Evolutionary conservation across 305 asterid genomes (phyloP).

Genomic region (Vinca major): DNA sequence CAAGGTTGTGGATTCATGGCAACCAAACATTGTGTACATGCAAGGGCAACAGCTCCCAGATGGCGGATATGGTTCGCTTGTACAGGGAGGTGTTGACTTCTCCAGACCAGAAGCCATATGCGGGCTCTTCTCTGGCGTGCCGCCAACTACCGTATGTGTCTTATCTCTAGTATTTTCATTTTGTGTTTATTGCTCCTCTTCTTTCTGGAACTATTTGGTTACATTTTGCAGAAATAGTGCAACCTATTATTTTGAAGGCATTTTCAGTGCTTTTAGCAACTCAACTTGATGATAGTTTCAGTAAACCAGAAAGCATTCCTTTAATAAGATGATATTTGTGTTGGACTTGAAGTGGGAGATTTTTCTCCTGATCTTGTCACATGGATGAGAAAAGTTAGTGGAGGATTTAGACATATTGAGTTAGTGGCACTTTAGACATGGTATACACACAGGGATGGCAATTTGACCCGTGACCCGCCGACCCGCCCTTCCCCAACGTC

Average conservation of each 20-base stretch:
- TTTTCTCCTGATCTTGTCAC: too few species aligned
- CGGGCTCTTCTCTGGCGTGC: conserved; percentile 48
- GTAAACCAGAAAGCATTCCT: background rate
- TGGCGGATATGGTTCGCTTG: conserved; percentile 53
- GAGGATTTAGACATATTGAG: too few species aligned
- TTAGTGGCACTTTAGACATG: too few species aligned
- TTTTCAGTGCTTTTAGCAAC: background rate
- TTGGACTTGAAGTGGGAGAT: too few species aligned
- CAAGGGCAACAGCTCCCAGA: conserved; percentile 64
- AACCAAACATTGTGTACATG: conserved; percentile 74
- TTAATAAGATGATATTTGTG: background rate
- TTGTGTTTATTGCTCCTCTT: conserved; percentile 3
- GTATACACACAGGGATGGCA: too few species aligned
- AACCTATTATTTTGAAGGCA: background rate
- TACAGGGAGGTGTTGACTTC: conserved; percentile 57
- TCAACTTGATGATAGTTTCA: background rate
- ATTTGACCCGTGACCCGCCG: too few species aligned
- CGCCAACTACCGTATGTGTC: conserved; percentile 64
- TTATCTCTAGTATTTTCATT: background rate
- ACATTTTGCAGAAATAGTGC: background rate
- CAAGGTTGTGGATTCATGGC: conserved; percentile 58
- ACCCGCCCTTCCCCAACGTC: too few species aligned
- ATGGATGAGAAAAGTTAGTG: too few species aligned
- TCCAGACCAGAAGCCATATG: conserved; percentile 50
- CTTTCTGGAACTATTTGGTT: background rate